Evolutionary conservation across 106 monocot species (phyloP).

Genomic region (Dioscorea zingiberensis): DNA sequence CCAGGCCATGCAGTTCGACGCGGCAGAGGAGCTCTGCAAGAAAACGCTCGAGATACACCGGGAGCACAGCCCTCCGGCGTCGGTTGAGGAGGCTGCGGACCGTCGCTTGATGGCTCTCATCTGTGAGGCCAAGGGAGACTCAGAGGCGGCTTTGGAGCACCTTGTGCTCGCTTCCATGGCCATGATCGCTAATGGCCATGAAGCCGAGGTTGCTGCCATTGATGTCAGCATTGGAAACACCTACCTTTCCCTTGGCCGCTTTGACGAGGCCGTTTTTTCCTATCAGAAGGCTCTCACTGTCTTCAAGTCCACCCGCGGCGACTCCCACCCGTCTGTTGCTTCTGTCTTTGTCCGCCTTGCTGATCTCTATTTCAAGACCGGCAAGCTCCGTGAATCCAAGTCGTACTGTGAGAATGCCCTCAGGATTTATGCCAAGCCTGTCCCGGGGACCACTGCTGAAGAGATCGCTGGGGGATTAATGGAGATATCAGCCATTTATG

Average conservation of each 20-base stretch:
- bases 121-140: conserved; percentile 41
- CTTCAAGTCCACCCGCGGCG: conserved; percentile 38
- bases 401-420: conserved; percentile 50
- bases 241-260: conserved; percentile 38
- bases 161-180: conserved; percentile 45
- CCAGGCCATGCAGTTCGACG: conserved; percentile 44
- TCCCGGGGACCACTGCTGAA: conserved; percentile 27
- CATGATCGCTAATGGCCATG: conserved; percentile 34
- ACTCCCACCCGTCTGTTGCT: conserved; percentile 33
- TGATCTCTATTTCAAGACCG: conserved; percentile 38
- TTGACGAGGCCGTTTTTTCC: conserved; percentile 44
- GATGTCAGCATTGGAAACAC: conserved; percentile 33
- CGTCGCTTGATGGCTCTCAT: conserved; percentile 43
- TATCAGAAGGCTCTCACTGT: conserved; percentile 54
- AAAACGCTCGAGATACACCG: conserved; percentile 38
- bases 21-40: conserved; percentile 38
- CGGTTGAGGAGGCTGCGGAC: conserved; percentile 33
- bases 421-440: conserved; percentile 31
- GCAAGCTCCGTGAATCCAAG: conserved; percentile 38
- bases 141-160: conserved; percentile 34
- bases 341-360: conserved; percentile 35
- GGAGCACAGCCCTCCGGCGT: conserved; percentile 24
- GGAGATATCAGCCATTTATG: conserved; percentile 29
- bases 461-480: conserved; percentile 28
- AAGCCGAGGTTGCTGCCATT: conserved; percentile 31